These are phyloP conservation scores for Dactylellina cionopaga DNA, from an alignment of 2,329 filamentous ascomycete species.

Conservation along the genomic window DNA sequence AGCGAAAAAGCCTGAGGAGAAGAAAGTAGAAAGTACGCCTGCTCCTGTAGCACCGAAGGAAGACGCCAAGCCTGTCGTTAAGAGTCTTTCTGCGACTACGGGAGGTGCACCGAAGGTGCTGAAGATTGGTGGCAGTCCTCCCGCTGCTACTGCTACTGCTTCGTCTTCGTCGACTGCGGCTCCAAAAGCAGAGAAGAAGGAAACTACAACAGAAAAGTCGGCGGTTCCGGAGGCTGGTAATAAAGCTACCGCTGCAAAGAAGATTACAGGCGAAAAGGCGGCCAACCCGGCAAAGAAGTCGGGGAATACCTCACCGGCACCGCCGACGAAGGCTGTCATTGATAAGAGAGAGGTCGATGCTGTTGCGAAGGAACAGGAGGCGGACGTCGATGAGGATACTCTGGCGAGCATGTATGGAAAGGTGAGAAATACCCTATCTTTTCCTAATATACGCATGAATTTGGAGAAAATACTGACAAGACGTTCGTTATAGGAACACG, in stretches of 20 bases:
- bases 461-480: background rate
- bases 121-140: constrained; percentile 70
- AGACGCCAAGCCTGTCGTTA: constrained; percentile 59
- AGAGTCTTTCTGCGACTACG: constrained; percentile 53
- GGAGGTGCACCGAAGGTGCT: constrained; percentile 66
- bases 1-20: constrained; percentile 66
- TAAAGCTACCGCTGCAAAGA: constrained; percentile 87
- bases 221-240: constrained; percentile 74
- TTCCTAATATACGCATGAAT: background rate
- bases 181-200: constrained; percentile 67
- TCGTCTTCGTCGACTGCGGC: constrained; percentile 63
- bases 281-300: constrained; percentile 65
- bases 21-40: constrained; percentile 56
- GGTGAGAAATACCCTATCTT: no score
- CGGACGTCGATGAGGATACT: constrained; percentile 82
- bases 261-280: constrained; percentile 73
- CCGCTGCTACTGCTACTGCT: no score
- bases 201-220: constrained; percentile 61
- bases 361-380: constrained; percentile 76
- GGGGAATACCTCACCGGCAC: constrained; percentile 75
- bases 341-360: constrained; percentile 76
- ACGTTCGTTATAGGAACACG: constrained; percentile 66
- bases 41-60: constrained; percentile 63
- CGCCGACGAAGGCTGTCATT: constrained; percentile 60
- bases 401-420: constrained; percentile 97